Evolutionary conservation across 208 protist genomes (phyloP), one percentile per base, ranked within the genome.

Genomic region (Trypanosoma scelopori): DNA sequence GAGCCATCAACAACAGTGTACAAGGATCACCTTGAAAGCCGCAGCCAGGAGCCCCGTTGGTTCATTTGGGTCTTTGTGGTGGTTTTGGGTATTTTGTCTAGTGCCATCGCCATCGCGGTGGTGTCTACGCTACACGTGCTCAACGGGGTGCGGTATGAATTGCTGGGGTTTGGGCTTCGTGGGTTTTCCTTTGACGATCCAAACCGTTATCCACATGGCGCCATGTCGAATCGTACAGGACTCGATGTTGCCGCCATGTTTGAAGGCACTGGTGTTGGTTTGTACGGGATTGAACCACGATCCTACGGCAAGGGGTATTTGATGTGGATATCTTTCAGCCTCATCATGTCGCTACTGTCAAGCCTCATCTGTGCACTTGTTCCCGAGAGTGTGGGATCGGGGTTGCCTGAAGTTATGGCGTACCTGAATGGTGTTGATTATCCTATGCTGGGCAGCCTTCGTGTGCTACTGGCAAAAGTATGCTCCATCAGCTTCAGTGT

Each of bases 61-160:
- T 87, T 83, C 45, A 87, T 87, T 66, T 87, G 81, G 81, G 69
- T 82, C 25, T 87, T 83, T 48, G 77, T 87, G 11, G 35, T 83
- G 23, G 37, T 65, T 13, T 52, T 87, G 3, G 81, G 81, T 51
- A 39, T 87, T 48, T 60, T 55, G n/a, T 71, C 74, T 13, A 81
- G 77, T 48, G 55, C 57, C 16, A 69, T 82, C 7, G 65, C 76
- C 12, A 70, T 87, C 28, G 30, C 28, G 18, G 64, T 76, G 46
- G 62, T 79, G 6, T 72, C 71, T 6, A 50, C 64, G 12, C 49
- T 87, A 53, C 81, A 87, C 32, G 46, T 83, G 61, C 53, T 87
- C 9, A 74, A 75, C 37, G 47, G 63, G n/a, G 58, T 87, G 6
- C 71, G 76, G 16, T 85, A 79, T 45, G 80, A 85, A 56, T 69